Percentiles rank a stretch among this genome's conserved stretches.
phyloP scores from a whole-genome alignment of 768 basidiomycete genomes.

The Tricholoma sp. region DNA sequence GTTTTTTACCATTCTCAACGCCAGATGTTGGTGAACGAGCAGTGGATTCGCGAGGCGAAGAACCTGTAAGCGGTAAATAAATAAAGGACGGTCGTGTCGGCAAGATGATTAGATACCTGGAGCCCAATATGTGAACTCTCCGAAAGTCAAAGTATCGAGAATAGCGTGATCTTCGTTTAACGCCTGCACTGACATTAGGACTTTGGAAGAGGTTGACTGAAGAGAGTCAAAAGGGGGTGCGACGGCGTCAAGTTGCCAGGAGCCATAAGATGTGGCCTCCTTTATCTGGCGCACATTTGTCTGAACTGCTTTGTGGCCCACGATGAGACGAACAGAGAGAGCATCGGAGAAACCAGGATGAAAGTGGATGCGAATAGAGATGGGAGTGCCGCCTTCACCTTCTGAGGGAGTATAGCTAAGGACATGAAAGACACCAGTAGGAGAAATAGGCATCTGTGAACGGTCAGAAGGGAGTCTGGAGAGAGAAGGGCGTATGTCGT shows the following conservation, averaged over 20 bases:
- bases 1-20: slow-evolving; percentile 18
- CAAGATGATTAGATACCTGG: slow-evolving; percentile 29
- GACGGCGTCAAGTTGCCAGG: slow-evolving; percentile 63
- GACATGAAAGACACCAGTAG: slow-evolving; percentile 54
- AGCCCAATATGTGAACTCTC: slow-evolving; percentile 63
- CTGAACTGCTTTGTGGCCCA: slow-evolving; percentile 61
- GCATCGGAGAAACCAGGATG: slow-evolving; percentile 42
- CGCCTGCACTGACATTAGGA: slow-evolving; percentile 58
- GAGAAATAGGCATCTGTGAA: slow-evolving; percentile 36
- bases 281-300: slow-evolving; percentile 59
- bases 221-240: slow-evolving; percentile 50
- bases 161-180: slow-evolving; percentile 48
- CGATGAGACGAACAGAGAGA: slow-evolving; percentile 67
- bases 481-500: neutral
- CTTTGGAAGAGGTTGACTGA: slow-evolving; percentile 35
- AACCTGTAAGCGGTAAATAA: neutral
- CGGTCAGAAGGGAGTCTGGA: neutral
- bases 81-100: neutral
- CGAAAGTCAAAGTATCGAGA: slow-evolving; percentile 65
- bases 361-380: slow-evolving; percentile 63
- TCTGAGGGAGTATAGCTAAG: slow-evolving; percentile 59
- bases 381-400: slow-evolving; percentile 57
- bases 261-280: slow-evolving; percentile 35
- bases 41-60: slow-evolving; percentile 2
- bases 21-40: neutral